Percentiles rank a stretch among this genome's conserved stretches.
Evolutionary conservation across 768 basidiomycete genomes (phyloP).

Genomic region (Tricholoma bakamatsutake): DNA sequence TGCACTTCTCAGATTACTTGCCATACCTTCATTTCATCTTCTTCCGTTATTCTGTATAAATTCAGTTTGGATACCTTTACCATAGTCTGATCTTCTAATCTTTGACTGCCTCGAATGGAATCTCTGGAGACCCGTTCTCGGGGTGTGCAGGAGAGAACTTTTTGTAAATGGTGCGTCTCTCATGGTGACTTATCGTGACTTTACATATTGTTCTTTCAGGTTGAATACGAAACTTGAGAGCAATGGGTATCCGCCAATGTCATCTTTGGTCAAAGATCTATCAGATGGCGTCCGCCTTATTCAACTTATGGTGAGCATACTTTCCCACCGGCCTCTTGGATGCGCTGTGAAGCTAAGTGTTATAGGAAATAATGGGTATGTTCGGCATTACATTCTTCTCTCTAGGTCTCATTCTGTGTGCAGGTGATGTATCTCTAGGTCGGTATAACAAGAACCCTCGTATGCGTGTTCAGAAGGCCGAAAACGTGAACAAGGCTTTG

Average conservation of each 20-base stretch:
- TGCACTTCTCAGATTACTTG: slow-evolving; percentile 9
- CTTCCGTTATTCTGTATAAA: slow-evolving; percentile 6
- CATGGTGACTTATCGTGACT: slow-evolving; percentile 6
- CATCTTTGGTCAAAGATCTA: slow-evolving; percentile 83
- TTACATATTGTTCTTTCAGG: slow-evolving; percentile 41
- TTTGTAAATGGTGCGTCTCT: slow-evolving; percentile 77
- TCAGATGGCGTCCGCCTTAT: slow-evolving; percentile 94
- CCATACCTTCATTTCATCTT: slow-evolving; percentile 1
- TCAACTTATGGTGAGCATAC: slow-evolving; percentile 73
- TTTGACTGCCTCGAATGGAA: slow-evolving; percentile 31
- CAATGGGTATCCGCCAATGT: slow-evolving; percentile 82
- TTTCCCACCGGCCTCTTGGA: background rate
- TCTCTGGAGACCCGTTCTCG: slow-evolving; percentile 59
- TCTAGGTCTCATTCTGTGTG: background rate
- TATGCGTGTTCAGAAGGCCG: slow-evolving; percentile 94
- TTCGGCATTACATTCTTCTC: background rate
- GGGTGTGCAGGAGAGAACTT: slow-evolving; percentile 72
- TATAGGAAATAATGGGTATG: slow-evolving; percentile 93
- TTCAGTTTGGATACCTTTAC: background rate
- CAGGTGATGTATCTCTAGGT: slow-evolving; percentile 90
- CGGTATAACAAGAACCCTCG: slow-evolving; percentile 85
- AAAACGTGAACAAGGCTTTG: slow-evolving; percentile 96
- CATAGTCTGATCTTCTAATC: background rate
- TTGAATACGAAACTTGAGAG: slow-evolving; percentile 92
- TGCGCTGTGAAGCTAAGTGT: slow-evolving; percentile 3